Percentiles rank a stretch among this genome's conserved stretches.
Conservation (phyloP, 2,329 filamentous ascomycete species). For the Myriosclerotinia scirpicola region DNA sequence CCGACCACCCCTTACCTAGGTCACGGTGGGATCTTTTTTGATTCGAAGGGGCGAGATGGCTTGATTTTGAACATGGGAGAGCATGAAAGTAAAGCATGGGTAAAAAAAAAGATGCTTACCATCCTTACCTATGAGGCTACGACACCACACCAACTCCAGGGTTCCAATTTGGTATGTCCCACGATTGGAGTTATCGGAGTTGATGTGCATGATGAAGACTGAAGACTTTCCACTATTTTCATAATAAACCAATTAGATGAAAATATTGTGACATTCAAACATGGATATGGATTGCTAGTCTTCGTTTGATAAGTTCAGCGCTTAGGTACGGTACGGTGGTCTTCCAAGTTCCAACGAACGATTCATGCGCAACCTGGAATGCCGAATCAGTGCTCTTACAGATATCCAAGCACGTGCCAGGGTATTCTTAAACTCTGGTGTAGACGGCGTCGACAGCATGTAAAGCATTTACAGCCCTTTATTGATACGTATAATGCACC, state of each 20-base stretch:
- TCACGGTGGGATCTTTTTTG: conserved; percentile 16
- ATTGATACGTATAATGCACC: background rate
- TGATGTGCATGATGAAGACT: conserved; percentile 27
- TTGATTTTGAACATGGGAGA: conserved; percentile 17
- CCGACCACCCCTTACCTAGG: conserved; percentile 10
- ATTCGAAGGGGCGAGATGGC: conserved; percentile 18
- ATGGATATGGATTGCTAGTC: conserved; percentile 19
- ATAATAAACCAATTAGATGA: conserved; percentile 10
- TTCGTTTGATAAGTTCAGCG: conserved; percentile 14
- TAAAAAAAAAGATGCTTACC: conserved; percentile 8
- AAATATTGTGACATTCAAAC: background rate
- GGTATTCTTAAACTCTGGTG: conserved; percentile 1
- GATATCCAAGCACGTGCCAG: background rate
- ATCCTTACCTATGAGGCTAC: background rate
- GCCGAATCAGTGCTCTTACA: conserved; percentile 11
- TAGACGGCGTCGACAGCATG: conserved; percentile 8
- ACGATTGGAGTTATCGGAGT: conserved; percentile 27
- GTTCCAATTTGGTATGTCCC: conserved; percentile 32
- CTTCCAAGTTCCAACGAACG: background rate
- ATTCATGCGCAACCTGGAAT: background rate
- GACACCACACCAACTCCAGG: conserved; percentile 20
- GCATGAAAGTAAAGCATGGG: conserved; percentile 6
- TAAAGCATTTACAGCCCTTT: background rate
- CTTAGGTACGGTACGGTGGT: background rate
- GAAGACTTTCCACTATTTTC: background rate